Conservation (phyloP, 2,329 filamentous ascomycete genomes). For the Phyllosticta ampelicida region DNA sequence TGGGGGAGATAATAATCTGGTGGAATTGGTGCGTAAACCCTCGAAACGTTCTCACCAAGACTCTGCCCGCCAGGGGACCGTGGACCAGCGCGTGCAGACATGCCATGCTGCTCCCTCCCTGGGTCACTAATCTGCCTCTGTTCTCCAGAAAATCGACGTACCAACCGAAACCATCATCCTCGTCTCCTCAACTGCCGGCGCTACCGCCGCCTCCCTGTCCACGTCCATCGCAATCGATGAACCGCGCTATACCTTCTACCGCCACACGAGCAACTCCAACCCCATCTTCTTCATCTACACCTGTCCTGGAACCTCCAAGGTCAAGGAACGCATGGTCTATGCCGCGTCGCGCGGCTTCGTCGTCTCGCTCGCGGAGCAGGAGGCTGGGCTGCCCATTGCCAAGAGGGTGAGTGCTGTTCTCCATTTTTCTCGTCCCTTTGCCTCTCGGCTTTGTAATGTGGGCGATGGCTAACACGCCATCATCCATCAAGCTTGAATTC, state of each 20-base stretch:
- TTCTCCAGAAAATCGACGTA: conserved; percentile 60
- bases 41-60: background rate
- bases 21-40: conserved; percentile 52
- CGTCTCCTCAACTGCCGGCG: conserved; percentile 38
- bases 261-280: conserved; percentile 45
- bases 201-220: conserved; percentile 48
- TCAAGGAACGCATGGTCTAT: conserved; percentile 81
- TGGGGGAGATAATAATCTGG: conserved; percentile 40
- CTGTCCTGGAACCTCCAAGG: conserved; percentile 59
- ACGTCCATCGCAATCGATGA: conserved; percentile 53
- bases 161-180: conserved; percentile 59
- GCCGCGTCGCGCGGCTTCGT: conserved; percentile 52
- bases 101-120: background rate
- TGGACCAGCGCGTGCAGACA: background rate
- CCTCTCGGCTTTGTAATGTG: background rate
- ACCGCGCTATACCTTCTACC: conserved; percentile 70
- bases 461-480: conserved; percentile 58
- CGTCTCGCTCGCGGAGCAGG: conserved; percentile 51
- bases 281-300: conserved; percentile 75
- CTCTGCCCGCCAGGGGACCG: background rate
- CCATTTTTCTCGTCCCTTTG: conserved; percentile 8
- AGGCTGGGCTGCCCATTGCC: conserved; percentile 54
- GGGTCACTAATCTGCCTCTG: conserved; percentile 47
- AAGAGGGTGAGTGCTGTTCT: conserved; percentile 52
- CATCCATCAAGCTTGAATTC: conserved; percentile 20